Evolutionary conservation across 768 basidiomycete species (phyloP).

Genomic region (Lepiota brunneoincarnata): DNA sequence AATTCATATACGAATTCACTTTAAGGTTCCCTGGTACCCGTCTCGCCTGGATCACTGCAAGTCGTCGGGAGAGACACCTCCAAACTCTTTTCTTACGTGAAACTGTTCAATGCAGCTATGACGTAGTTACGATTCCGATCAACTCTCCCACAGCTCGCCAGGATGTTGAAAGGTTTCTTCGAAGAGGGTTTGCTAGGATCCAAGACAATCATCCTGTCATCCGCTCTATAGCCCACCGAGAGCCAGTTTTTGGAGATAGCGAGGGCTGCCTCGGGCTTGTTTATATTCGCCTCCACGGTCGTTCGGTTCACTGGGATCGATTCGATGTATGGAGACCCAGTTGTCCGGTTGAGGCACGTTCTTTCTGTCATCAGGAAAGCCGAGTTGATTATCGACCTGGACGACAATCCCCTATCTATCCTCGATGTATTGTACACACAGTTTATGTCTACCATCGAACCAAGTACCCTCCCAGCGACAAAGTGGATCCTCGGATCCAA

Average conservation of each 20-base stretch:
- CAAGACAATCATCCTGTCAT: not conserved
- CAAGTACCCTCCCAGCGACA: not conserved
- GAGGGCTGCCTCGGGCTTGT: not conserved
- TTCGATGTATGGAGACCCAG: not conserved
- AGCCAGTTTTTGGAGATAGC: not conserved
- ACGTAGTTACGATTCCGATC: slow-evolving; percentile 2
- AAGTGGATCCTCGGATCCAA: not conserved
- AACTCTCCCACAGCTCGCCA: slow-evolving; percentile 9
- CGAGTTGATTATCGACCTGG: not conserved
- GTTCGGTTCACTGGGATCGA: not conserved
- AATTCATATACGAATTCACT: not conserved
- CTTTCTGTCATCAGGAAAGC: not conserved
- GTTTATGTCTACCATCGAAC: not conserved
- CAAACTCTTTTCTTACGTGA: slow-evolving; percentile 5
- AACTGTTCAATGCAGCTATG: not conserved
- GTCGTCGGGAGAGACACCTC: slow-evolving; percentile 23
- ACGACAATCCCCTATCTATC: not conserved
- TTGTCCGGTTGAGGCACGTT: not conserved
- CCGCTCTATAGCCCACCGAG: not conserved
- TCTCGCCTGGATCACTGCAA: slow-evolving; percentile 22
- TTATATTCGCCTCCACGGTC: not conserved
- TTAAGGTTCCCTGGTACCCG: slow-evolving; percentile 1
- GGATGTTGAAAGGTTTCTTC: slow-evolving; percentile 16
- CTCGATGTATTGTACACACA: not conserved
- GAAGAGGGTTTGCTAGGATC: slow-evolving; percentile 2